Evolutionary conservation across 1,284 basidiomycete genomes (phyloP).

Genomic region (Trichosporon sp.): DNA sequence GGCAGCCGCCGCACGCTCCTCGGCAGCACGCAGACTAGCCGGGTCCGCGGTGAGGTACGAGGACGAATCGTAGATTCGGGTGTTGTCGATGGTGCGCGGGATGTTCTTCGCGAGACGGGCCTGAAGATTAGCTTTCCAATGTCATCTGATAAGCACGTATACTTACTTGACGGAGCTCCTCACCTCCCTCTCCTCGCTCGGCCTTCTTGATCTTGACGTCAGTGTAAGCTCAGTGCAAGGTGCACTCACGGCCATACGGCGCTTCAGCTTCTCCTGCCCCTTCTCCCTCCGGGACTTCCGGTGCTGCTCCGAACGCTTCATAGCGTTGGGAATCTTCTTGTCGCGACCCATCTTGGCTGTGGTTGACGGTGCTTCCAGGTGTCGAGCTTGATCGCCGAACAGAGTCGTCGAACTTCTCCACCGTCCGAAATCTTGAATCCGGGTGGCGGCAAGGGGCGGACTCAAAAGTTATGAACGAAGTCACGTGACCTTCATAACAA

Average conservation of each 20-base stretch:
- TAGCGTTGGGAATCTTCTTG: slow-evolving; percentile 67
- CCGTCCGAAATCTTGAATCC: not conserved
- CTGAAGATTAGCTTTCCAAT: slow-evolving; percentile 48
- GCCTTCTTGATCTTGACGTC: slow-evolving; percentile 36
- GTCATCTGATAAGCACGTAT: too few relatives aligned
- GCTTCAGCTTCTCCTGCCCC: slow-evolving; percentile 71
- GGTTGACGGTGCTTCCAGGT: not conserved
- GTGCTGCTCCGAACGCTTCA: slow-evolving; percentile 70
- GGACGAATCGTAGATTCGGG: slow-evolving; percentile 73
- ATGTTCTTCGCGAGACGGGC: slow-evolving; percentile 77
- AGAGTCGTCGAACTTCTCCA: not conserved
- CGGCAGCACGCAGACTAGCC: slow-evolving; percentile 39
- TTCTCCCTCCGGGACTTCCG: slow-evolving; percentile 73
- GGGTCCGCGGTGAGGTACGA: slow-evolving; percentile 71
- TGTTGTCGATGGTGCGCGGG: slow-evolving; percentile 89
- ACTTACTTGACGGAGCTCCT: slow-evolving; percentile 35
- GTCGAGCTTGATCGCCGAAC: not conserved
- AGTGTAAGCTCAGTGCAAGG: not conserved
- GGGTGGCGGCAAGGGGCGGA: not conserved
- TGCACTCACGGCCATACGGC: slow-evolving; percentile 63
- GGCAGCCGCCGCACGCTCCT: slow-evolving; percentile 34
- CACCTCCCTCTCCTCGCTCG: slow-evolving; percentile 38
- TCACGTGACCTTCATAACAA: not conserved
- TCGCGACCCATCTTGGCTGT: slow-evolving; percentile 38
- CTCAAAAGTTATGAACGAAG: not conserved